Conservation (phyloP, 192 early-diverging fungal genomes). For the Mortierella hygrophila region DNA sequence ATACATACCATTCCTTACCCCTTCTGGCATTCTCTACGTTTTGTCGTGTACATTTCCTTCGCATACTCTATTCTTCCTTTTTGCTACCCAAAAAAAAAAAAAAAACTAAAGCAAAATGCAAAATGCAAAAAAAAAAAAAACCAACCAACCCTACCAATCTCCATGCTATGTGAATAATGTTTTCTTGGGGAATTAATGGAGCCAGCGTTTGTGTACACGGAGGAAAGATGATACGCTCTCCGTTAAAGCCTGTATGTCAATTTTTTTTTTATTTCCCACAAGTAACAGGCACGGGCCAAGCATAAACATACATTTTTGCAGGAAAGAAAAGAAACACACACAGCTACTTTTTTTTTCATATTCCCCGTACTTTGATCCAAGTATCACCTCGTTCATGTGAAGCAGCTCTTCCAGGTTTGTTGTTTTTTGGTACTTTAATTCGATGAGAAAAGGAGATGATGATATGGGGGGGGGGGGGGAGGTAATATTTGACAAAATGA, state of each 20-base stretch:
- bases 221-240: background rate
- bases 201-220: background rate
- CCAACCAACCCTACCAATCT: too few species aligned
- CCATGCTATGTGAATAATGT: too few species aligned
- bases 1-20: too few species aligned
- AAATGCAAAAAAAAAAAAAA: background rate
- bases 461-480: too few species aligned
- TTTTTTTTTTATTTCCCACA: too few species aligned
- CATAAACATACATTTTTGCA: too few species aligned
- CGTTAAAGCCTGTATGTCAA: too few species aligned
- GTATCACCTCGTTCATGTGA: background rate
- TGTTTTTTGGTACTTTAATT: background rate
- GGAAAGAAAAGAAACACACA: too few species aligned
- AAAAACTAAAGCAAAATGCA: background rate
- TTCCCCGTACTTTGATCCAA: background rate
- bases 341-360: background rate
- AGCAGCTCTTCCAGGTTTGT: background rate
- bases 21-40: background rate
- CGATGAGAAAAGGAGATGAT: background rate
- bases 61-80: background rate
- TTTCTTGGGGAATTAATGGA: background rate
- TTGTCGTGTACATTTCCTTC: conserved; percentile 2
- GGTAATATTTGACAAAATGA: conserved; percentile 1
- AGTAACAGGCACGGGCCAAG: too few species aligned
- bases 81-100: background rate